These are phyloP conservation scores for Phytopythium ostracodes DNA, from an alignment of 352 stramenopile genomes.

Conservation along the genomic window DNA sequence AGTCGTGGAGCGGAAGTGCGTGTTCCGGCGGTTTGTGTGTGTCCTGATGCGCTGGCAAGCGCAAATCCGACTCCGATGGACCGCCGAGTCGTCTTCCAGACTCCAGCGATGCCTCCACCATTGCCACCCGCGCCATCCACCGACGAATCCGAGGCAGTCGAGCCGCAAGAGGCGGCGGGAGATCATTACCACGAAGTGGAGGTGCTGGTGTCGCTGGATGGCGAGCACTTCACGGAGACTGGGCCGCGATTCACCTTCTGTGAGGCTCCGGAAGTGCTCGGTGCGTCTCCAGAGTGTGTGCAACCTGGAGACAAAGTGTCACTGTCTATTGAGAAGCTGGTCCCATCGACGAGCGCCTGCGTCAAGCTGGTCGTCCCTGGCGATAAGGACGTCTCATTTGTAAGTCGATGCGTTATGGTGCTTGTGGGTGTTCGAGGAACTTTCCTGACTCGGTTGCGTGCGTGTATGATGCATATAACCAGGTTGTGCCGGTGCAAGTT, in stretches of 20 bases:
- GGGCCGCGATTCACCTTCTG: conserved; percentile 26
- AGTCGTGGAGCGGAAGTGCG: conserved; percentile 33
- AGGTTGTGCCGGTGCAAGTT: conserved; percentile 25
- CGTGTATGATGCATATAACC: background rate
- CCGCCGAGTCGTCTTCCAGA: conserved; percentile 41
- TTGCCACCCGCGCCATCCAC: conserved; percentile 20
- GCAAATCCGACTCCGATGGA: conserved; percentile 10
- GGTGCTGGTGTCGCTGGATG: conserved; percentile 51
- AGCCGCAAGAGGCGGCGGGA: conserved; percentile 22
- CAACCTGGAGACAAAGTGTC: conserved; percentile 19
- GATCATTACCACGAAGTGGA: conserved; percentile 50
- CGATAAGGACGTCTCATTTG: conserved; percentile 12
- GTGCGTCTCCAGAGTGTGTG: conserved; percentile 15
- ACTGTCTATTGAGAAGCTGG: conserved; percentile 15
- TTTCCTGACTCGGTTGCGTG: background rate
- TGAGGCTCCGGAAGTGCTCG: conserved; percentile 4
- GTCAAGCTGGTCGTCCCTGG: conserved; percentile 12
- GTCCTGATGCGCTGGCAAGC: conserved; percentile 2
- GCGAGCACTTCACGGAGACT: conserved; percentile 37
- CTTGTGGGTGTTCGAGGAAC: conserved; percentile 3
- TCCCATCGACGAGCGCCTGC: conserved; percentile 15
- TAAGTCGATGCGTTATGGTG: conserved; percentile 13
- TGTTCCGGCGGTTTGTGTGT: conserved; percentile 29
- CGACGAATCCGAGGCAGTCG: conserved; percentile 18
- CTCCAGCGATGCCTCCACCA: conserved; percentile 22